Base-by-base conservation (phyloP, 768 basidiomycete species). In the Asterophora lycoperdoides region DNA sequence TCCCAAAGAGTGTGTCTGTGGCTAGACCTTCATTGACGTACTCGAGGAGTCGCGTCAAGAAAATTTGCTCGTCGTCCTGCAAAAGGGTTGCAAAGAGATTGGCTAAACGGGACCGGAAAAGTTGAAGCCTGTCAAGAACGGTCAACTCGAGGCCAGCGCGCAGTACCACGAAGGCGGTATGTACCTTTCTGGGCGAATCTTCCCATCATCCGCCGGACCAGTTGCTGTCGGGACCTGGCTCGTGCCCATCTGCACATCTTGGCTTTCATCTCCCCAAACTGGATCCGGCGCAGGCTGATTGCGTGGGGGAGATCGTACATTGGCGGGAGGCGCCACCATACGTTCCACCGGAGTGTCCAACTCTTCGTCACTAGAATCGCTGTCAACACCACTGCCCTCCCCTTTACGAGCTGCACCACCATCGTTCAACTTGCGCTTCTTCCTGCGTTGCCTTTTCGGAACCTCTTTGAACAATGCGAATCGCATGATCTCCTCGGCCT, bases 381-480 rank as follows among this genome's bases (percentile, higher is more conserved):
- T 75, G n/a, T 73, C 76, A 20, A 78, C 81, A 20, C 75, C 81
- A 37, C 76, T 80, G 18, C 69, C 73, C 11, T 72, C 71, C n/a
- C 62, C 76, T 71, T 64, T 77, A 64, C 60, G 78, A 63, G 55
- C 70, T 11, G 72, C 77, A 47, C 73, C 77, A 4, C 86, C 87
- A 44, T 73, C 80, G 62, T 90, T 89, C 52, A 92, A 76, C 71
- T 89, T 93, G 62, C 89, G 80, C 70, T 90, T 89, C 77, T 95
- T 96, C 53, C 83, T 72, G 55, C 82, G 79, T 51, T 76, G 74
- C 46, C 90, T 82, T 64, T 88, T 91, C 39, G 90, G 80, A 14
- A 99, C 95, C 66, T 99, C 95, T 63, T 94, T 95, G 80, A 93
- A 99, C 29, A 99, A 79, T 5, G 96, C 96, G 68, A 93, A 99